These are phyloP conservation scores for Penstemon barbatus DNA, from an alignment of 257 asterid species.

Conservation along the genomic window DNA sequence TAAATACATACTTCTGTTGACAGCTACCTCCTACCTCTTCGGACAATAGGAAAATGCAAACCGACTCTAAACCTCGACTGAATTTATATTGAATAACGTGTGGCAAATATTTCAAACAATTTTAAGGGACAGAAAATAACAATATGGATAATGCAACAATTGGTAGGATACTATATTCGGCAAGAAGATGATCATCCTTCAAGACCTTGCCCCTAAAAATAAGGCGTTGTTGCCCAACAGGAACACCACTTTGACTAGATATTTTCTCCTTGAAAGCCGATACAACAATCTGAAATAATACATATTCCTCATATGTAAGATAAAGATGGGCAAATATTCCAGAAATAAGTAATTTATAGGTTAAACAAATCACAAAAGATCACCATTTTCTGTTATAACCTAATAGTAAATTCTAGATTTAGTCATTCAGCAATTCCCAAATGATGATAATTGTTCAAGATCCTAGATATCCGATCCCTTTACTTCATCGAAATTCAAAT, in stretches of 20 bases:
- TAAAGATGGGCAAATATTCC: not conserved
- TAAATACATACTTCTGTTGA: not conserved
- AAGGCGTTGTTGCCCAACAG: slow-evolving; percentile 83
- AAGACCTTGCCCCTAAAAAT: slow-evolving; percentile 87
- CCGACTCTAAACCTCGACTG: not conserved
- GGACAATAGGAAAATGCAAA: not conserved
- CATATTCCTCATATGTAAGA: slow-evolving; percentile 22
- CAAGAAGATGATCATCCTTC: slow-evolving; percentile 72
- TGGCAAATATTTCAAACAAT: not conserved
- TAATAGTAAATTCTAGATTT: not conserved
- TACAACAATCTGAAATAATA: slow-evolving; percentile 54
- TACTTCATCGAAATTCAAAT: too few species aligned
- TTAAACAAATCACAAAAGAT: not conserved
- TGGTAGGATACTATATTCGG: slow-evolving; percentile 72
- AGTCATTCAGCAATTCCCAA: too few species aligned
- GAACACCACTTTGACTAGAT: slow-evolving; percentile 65
- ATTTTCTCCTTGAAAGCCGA: slow-evolving; percentile 79
- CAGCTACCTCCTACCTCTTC: slow-evolving; percentile 10
- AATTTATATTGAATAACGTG: not conserved
- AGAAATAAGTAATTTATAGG: not conserved
- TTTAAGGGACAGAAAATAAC: not conserved
- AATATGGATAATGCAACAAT: not conserved
- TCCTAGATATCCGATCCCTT: too few species aligned
- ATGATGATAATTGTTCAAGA: too few species aligned
- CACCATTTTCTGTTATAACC: not conserved